phyloP scores from a whole-genome alignment of 2,329 filamentous ascomycete genomes.

The Fusarium sp. region DNA sequence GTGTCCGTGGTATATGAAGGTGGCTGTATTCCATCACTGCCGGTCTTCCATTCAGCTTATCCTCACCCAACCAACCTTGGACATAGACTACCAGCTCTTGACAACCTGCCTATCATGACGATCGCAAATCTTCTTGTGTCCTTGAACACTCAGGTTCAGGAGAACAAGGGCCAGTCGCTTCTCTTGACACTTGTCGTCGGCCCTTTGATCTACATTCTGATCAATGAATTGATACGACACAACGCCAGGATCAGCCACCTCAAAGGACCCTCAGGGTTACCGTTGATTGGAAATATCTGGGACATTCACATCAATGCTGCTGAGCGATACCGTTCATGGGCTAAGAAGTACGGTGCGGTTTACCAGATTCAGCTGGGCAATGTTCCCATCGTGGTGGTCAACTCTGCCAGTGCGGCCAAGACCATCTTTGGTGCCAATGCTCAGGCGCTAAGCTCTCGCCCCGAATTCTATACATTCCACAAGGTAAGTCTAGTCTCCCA shows the following conservation, averaged over 20 bases:
- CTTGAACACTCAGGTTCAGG: conserved; percentile 34
- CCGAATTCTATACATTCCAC: conserved; percentile 73
- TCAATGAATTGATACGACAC: conserved; percentile 65
- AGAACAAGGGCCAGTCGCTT: conserved; percentile 46
- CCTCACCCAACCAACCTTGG: not conserved
- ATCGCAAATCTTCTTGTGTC: conserved; percentile 46
- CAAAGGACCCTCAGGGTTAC: conserved; percentile 65
- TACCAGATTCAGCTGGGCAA: conserved; percentile 73
- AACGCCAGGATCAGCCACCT: conserved; percentile 62
- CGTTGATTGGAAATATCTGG: conserved; percentile 69
- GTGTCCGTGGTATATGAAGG: not conserved
- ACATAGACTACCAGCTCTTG: not conserved
- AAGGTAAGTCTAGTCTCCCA: conserved; percentile 56
- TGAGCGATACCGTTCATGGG: conserved; percentile 70
- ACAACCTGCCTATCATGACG: conserved; percentile 43
- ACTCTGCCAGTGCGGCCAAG: conserved; percentile 66
- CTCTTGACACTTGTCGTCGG: conserved; percentile 46
- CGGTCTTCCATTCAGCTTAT: not conserved
- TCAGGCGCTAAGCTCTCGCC: conserved; percentile 68
- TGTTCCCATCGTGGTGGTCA: conserved; percentile 69
- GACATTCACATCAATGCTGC: conserved; percentile 70
- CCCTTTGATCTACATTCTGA: conserved; percentile 62
- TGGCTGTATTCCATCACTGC: not conserved
- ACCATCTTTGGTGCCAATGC: conserved; percentile 67
- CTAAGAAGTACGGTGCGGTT: conserved; percentile 63